Evolutionary conservation across 805 yeast species (phyloP).

Genomic region (Candida odintsovae): DNA sequence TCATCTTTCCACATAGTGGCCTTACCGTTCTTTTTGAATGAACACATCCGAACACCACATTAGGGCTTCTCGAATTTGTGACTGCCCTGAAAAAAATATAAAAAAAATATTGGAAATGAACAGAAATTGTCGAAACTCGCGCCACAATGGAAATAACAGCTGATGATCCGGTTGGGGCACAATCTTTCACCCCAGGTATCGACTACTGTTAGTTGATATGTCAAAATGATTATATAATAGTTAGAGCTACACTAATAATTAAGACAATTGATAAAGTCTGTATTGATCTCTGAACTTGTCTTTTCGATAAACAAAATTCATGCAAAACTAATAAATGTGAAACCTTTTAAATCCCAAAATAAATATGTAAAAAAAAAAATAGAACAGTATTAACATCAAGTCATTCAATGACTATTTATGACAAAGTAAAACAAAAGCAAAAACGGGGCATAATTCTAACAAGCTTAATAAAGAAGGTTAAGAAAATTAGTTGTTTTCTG

Average conservation of each 20-base stretch:
- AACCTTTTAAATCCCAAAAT: constrained; percentile 7
- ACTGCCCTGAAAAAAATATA: not conserved
- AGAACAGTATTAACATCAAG: constrained; percentile 14
- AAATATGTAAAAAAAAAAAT: constrained; percentile 9
- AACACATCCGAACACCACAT: not conserved
- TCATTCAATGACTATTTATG: constrained; percentile 21
- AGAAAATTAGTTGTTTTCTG: constrained; percentile 81
- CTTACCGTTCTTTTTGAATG: not conserved
- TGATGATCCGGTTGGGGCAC: too few species aligned
- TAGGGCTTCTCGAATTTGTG: not conserved
- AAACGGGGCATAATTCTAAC: constrained; percentile 6
- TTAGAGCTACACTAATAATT: not conserved
- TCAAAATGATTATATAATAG: too few species aligned
- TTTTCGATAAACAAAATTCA: constrained; percentile 36
- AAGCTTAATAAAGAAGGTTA: not conserved
- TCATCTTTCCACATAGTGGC: not conserved
- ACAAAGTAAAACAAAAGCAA: constrained; percentile 11
- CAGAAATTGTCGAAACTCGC: too few species aligned
- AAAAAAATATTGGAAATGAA: too few species aligned
- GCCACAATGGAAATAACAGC: too few species aligned
- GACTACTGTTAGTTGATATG: too few species aligned
- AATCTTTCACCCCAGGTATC: too few species aligned
- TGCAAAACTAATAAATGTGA: constrained; percentile 19
- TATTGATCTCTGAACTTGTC: constrained; percentile 28
- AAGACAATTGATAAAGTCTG: not conserved